Evolutionary conservation across 2,329 filamentous ascomycete genomes (phyloP).

Genomic region (Cytospora chrysosperma): DNA sequence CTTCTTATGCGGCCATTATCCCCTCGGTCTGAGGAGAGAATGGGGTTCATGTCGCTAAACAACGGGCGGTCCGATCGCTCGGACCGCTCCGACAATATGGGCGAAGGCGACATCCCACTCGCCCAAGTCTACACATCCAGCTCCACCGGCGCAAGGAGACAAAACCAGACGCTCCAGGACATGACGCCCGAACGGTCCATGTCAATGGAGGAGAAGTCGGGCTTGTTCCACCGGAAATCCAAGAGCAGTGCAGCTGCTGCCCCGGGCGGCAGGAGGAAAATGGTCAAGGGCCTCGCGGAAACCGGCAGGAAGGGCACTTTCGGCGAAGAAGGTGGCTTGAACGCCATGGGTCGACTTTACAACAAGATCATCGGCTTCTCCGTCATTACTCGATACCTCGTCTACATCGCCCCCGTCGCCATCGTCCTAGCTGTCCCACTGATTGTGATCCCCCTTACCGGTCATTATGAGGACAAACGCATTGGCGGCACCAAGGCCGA

Average conservation of each 20-base stretch:
- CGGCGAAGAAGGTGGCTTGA: slow-evolving; percentile 56
- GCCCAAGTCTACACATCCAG: slow-evolving; percentile 54
- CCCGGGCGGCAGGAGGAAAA: slow-evolving; percentile 49
- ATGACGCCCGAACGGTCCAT: slow-evolving; percentile 29
- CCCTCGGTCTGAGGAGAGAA: slow-evolving; percentile 39
- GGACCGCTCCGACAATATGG: slow-evolving; percentile 34
- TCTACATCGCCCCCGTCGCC: slow-evolving; percentile 66
- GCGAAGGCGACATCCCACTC: slow-evolving; percentile 52
- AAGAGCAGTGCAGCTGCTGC: slow-evolving; percentile 27
- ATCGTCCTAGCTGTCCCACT: slow-evolving; percentile 62
- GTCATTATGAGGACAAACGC: slow-evolving; percentile 37
- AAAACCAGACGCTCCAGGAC: slow-evolving; percentile 37
- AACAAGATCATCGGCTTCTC: slow-evolving; percentile 63
- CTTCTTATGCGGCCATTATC: slow-evolving; percentile 29
- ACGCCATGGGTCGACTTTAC: slow-evolving; percentile 65
- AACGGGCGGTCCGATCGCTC: slow-evolving; percentile 30
- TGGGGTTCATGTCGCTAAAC: slow-evolving; percentile 47
- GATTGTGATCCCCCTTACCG: slow-evolving; percentile 51
- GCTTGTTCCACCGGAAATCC: slow-evolving; percentile 39
- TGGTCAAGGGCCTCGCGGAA: slow-evolving; percentile 40
- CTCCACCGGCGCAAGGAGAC: slow-evolving; percentile 47
- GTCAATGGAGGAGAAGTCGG: slow-evolving; percentile 44
- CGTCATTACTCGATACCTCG: slow-evolving; percentile 62
- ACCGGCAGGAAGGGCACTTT: slow-evolving; percentile 45
- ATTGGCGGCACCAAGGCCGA: slow-evolving; percentile 34